Percentiles rank a stretch among this genome's conserved stretches.
Conservation (phyloP, 2,329 filamentous ascomycete genomes). For the Pyrenochaeta sp. region DNA sequence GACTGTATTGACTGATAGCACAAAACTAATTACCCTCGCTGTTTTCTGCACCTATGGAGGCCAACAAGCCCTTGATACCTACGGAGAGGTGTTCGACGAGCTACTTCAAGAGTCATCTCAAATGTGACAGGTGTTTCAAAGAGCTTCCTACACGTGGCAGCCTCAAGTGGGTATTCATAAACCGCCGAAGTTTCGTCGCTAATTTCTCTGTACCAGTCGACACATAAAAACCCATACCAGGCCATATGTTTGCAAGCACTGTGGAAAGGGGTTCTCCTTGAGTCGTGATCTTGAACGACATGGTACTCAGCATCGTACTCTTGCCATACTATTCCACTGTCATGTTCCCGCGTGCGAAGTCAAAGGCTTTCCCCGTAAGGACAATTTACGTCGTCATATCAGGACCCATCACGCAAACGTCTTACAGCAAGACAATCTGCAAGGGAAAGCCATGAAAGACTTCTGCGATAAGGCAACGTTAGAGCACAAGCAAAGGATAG, state of each 20-base stretch:
- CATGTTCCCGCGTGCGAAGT: conserved; percentile 8
- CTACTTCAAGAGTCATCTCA: background rate
- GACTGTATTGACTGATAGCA: no score
- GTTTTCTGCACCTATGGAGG: no score
- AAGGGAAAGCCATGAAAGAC: conserved; percentile 6
- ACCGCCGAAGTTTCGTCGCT: background rate
- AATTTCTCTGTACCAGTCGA: conserved; percentile 2
- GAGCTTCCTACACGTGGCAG: conserved; percentile 7
- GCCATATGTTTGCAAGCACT: conserved; percentile 15
- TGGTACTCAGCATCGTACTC: conserved; percentile 8
- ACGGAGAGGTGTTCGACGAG: background rate
- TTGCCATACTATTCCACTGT: conserved; percentile 12
- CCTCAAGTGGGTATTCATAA: conserved; percentile 11
- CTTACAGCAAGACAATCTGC: background rate
- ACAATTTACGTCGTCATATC: conserved; percentile 20
- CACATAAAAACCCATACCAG: conserved; percentile 16
- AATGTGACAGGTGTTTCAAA: conserved; percentile 11
- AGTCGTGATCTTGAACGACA: conserved; percentile 17
- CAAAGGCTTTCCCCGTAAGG: conserved; percentile 16
- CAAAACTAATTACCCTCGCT: no score
- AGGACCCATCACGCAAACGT: conserved; percentile 3
- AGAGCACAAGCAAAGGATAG: conserved; percentile 13
- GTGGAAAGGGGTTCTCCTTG: conserved; percentile 12
- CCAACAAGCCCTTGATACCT: no score
- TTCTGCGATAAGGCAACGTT: conserved; percentile 9